Conservation (phyloP, 768 basidiomycete genomes). For the Tulasnella sp. region DNA sequence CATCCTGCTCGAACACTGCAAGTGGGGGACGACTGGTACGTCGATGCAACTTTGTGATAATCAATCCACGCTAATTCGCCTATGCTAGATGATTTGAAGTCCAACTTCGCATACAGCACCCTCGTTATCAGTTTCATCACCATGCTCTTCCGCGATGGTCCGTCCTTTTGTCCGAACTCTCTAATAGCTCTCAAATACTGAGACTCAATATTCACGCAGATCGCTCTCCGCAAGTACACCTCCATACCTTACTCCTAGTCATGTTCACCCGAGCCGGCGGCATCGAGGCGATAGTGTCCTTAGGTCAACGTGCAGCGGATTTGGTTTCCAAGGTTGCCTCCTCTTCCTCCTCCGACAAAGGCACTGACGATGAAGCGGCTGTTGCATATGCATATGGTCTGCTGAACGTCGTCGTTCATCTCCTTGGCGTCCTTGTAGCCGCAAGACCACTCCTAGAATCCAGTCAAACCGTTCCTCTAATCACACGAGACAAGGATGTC, state of each 20-base stretch:
- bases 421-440: slow-evolving; percentile 71
- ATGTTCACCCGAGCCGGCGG: slow-evolving; percentile 72
- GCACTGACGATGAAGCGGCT: slow-evolving; percentile 56
- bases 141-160: slow-evolving; percentile 58
- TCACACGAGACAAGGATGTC: slow-evolving; percentile 73
- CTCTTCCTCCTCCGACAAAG: slow-evolving; percentile 54
- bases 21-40: slow-evolving; percentile 53
- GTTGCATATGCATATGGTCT: slow-evolving; percentile 74
- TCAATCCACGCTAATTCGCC: slow-evolving; percentile 14
- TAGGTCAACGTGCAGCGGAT: slow-evolving; percentile 53
- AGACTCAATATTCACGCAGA: slow-evolving; percentile 46
- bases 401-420: slow-evolving; percentile 72
- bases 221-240: slow-evolving; percentile 62
- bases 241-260: slow-evolving; percentile 79
- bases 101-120: slow-evolving; percentile 51
- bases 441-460: slow-evolving; percentile 82
- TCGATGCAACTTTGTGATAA: slow-evolving; percentile 16
- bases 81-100: slow-evolving; percentile 43
- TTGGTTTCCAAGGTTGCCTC: slow-evolving; percentile 56
- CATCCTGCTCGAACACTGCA: slow-evolving; percentile 69
- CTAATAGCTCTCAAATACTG: not conserved
- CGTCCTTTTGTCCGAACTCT: slow-evolving; percentile 33
- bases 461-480: slow-evolving; percentile 68
- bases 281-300: slow-evolving; percentile 58
- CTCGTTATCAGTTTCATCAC: slow-evolving; percentile 53